Evolutionary conservation across 2,329 filamentous ascomycete genomes (phyloP), one percentile per base, ranked within the genome.

Genomic region (Alternaria arbusti): DNA sequence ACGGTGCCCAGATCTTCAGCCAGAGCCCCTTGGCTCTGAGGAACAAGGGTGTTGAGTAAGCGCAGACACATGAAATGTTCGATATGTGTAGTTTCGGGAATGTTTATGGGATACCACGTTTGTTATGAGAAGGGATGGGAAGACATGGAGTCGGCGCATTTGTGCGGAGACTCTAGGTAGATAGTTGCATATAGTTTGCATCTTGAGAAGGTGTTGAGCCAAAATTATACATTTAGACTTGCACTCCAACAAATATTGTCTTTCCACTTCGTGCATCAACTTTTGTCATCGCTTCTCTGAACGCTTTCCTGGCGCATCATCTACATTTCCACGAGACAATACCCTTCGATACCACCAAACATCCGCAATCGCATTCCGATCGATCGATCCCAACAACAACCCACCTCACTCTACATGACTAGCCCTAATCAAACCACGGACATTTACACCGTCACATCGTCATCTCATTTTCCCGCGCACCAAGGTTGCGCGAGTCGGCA

Each of bases 1-100:
- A 90, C 59, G 88, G 88, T 70, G 86, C 86, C 52, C 87, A 89
- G 80, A 76, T 83, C 61, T 89, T 88, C 75, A 65, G 71, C 9
- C 84, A 86, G 80, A n/a, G 61, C n/a, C 56, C 68, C 43, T 59
- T 70, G n/a, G 66, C 65, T 8, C 46, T 66, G 54, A 84, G 72
- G 57, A 69, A 70, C 65, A 73, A 71, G 61, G 59, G 59, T 22
- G 67, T 69, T 52, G 70, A 70, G 40, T 69, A 74, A 44, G 57
- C 40, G 59, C 44, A 43, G 57, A 54, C 30, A 64, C 56, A 50
- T 45, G 26, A 49, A 57, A 51, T 64, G 56, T 63, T 67, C 58
- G 50, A 65, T 63, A 69, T 61, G 63, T 61, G 62, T 45, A 45
- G 59, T 64, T 60, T 65, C 40, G 36, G 32, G 22, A 50, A 60